phyloP scores from a whole-genome alignment of 2,329 filamentous ascomycete species.

The Incumbomyces delicatus region DNA sequence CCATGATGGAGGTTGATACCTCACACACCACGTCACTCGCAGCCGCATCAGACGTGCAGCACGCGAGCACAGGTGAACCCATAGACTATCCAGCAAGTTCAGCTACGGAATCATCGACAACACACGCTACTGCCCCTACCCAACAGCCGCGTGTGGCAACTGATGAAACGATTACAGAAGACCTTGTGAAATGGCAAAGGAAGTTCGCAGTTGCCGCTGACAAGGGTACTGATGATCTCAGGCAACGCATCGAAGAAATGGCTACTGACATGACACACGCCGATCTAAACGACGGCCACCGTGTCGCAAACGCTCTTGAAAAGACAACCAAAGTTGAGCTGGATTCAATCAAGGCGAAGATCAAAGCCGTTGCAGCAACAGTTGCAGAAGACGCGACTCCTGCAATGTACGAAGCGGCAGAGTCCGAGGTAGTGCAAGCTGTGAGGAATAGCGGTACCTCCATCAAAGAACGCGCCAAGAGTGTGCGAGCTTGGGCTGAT shows the following conservation, averaged over 20 bases:
- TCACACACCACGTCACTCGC: slow-evolving; percentile 23
- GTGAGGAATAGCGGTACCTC: slow-evolving; percentile 60
- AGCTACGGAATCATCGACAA: background rate
- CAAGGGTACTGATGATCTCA: slow-evolving; percentile 64
- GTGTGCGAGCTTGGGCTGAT: slow-evolving; percentile 66
- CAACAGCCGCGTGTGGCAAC: slow-evolving; percentile 18
- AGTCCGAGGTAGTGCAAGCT: slow-evolving; percentile 42
- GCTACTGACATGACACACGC: slow-evolving; percentile 58
- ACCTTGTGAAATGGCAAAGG: slow-evolving; percentile 75
- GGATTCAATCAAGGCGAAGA: slow-evolving; percentile 54
- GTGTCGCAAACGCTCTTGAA: slow-evolving; percentile 59
- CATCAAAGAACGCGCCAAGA: slow-evolving; percentile 69
- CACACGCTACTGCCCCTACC: slow-evolving; percentile 10
- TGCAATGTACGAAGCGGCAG: slow-evolving; percentile 41
- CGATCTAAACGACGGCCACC: slow-evolving; percentile 58
- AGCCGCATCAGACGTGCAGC: slow-evolving; percentile 19
- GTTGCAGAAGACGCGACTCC: slow-evolving; percentile 52
- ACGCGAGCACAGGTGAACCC: slow-evolving; percentile 9
- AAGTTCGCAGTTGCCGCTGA: slow-evolving; percentile 81
- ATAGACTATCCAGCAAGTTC: background rate
- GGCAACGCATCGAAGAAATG: slow-evolving; percentile 57
- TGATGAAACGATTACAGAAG: slow-evolving; percentile 57
- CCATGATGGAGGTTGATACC: slow-evolving; percentile 45
- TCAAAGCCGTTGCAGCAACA: slow-evolving; percentile 45
- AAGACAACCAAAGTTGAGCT: slow-evolving; percentile 56